phyloP scores from a whole-genome alignment of 129 eudicot genomes.

The Escallonia herrerae region DNA sequence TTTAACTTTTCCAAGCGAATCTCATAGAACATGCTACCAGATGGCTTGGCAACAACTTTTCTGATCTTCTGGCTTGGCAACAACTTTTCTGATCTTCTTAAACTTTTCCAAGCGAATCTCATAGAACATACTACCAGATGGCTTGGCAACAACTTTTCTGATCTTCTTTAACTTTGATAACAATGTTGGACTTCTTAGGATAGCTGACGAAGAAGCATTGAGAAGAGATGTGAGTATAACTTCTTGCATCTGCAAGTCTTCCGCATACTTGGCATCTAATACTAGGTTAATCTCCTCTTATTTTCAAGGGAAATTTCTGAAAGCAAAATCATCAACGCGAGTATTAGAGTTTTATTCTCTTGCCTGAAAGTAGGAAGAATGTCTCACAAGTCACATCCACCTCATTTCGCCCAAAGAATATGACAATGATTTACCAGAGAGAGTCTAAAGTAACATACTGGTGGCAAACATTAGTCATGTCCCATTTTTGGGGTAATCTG shows the following conservation, averaged over 20 bases:
- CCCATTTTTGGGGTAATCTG: too few species aligned
- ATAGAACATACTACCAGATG: too few species aligned
- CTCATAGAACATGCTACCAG: constrained; percentile 21
- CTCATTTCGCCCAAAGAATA: background rate
- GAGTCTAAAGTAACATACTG: too few species aligned
- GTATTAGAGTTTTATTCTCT: background rate
- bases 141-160: constrained; percentile 10
- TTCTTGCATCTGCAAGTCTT: constrained; percentile 39
- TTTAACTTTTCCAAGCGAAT: constrained; percentile 34
- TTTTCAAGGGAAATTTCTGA: constrained; percentile 12
- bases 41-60: background rate
- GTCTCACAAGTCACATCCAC: too few species aligned
- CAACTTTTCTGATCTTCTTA: background rate
- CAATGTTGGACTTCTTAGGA: constrained; percentile 1
- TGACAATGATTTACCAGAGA: background rate
- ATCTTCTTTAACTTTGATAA: constrained; percentile 1
- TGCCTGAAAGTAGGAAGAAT: too few species aligned
- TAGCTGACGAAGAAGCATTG: background rate
- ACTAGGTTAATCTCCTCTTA: background rate
- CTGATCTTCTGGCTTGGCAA: too few species aligned
- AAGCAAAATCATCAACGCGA: background rate
- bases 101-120: background rate
- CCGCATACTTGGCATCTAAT: constrained; percentile 23
- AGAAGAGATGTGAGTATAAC: constrained; percentile 23
- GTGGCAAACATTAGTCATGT: too few species aligned